Evolutionary conservation across 106 monocot species (phyloP).

Genomic region (Platanthera guangdongensis): DNA sequence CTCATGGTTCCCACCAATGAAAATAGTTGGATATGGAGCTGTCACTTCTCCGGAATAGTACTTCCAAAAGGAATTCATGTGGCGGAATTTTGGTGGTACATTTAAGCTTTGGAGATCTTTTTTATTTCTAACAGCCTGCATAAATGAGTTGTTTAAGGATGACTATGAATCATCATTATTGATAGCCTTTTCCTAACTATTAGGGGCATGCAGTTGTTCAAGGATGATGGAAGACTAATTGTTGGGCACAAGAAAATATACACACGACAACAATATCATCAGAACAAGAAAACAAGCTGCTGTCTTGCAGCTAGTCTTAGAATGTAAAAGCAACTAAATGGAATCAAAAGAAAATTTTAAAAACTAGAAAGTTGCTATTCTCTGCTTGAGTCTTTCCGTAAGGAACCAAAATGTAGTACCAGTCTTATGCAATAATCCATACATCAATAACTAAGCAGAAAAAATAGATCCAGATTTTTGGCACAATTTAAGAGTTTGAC

Average conservation of each 20-base stretch:
- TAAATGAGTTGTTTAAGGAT: not conserved
- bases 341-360: not conserved
- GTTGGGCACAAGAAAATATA: not conserved
- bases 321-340: not conserved
- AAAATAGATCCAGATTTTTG: no score
- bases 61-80: constrained; percentile 90
- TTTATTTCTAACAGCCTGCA: constrained; percentile 83
- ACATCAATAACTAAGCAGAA: not conserved
- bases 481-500: not conserved
- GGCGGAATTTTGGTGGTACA: constrained; percentile 65
- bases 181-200: no score
- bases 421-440: not conserved
- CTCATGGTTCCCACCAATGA: constrained; percentile 93
- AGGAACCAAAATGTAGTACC: not conserved
- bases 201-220: not conserved
- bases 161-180: no score
- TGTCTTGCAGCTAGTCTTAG: not conserved
- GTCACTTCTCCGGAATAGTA: constrained; percentile 82
- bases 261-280: not conserved
- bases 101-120: constrained; percentile 74
- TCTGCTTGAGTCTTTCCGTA: not conserved
- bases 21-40: constrained; percentile 90
- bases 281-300: not conserved
- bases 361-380: not conserved
- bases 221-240: not conserved